A percentile compares a stretch with the other conserved stretches of the same genome.
phyloP scores from a whole-genome alignment of 1,139 yeast species.

The Lodderomyces metapsilosis region DNA sequence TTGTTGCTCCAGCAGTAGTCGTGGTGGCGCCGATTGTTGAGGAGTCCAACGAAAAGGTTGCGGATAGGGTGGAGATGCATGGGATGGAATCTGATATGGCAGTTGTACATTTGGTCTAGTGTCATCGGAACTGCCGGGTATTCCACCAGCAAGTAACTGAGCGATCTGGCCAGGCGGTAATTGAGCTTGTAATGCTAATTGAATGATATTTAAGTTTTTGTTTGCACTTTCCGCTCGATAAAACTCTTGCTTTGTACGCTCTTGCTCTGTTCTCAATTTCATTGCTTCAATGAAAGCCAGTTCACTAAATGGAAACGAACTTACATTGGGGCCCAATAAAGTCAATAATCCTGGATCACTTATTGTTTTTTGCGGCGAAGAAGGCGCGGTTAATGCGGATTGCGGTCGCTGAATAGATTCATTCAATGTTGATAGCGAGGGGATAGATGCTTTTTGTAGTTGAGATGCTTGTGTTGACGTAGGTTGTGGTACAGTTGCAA shows the following conservation, averaged over 20 bases:
- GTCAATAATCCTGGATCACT: slow-evolving; percentile 23
- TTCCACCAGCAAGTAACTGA: slow-evolving; percentile 43
- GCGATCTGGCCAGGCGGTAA: slow-evolving; percentile 74
- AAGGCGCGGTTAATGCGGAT: slow-evolving; percentile 5
- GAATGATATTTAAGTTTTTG: slow-evolving; percentile 59
- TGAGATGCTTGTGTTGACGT: slow-evolving; percentile 1
- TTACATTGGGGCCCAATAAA: slow-evolving; percentile 53
- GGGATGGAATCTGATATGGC: background rate
- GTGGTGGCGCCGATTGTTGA: slow-evolving; percentile 1
- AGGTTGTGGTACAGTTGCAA: slow-evolving; percentile 1
- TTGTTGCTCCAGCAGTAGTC: slow-evolving; percentile 11
- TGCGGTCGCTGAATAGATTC: slow-evolving; percentile 8
- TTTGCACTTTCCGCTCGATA: slow-evolving; percentile 65
- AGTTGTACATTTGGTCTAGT: background rate
- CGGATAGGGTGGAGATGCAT: background rate
- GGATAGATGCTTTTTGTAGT: slow-evolving; percentile 4
- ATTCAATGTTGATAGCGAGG: slow-evolving; percentile 10
- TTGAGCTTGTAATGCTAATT: slow-evolving; percentile 59
- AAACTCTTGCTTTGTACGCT: slow-evolving; percentile 78
- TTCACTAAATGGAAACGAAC: slow-evolving; percentile 62
- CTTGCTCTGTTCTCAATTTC: slow-evolving; percentile 70
- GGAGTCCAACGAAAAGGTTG: background rate
- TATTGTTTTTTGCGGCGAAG: slow-evolving; percentile 5
- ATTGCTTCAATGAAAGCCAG: slow-evolving; percentile 62
- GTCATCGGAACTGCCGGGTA: background rate